Base-by-base conservation (phyloP, 352 stramenopile species). In the Aphanomyces stellatus region DNA sequence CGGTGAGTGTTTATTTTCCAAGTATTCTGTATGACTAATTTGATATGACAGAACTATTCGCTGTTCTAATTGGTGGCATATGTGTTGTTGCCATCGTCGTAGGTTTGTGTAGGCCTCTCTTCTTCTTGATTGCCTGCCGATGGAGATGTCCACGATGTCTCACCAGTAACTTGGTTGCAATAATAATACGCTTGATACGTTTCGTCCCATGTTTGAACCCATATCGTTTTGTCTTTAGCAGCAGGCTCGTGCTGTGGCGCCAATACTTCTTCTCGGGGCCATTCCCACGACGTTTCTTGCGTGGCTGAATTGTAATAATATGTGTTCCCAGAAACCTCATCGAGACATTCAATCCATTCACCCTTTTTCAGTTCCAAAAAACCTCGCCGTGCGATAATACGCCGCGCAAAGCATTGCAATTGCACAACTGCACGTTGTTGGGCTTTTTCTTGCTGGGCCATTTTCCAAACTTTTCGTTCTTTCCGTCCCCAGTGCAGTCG, bases 241-340 rank as follows among this genome's bases (percentile, higher is more conserved):
- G 69, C n/a, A n/a, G 37, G 37, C 37, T 11, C 37, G 37, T 3
- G 49, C 7, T 57, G 49, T 7, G 19, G 8, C 19, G 42, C 25
- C 17, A 17, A 37, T 13, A 24, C 24, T 3, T 17, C 42, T n/a
- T 71, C 71, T 51, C 57, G 19, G 19, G 79, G 77, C 41, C 72
- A 72, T 34, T 85, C 78, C 83, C 83, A 91, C 10, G 74, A 64
- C 33, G 80, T 84, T 57, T 76, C 70, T 53, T 73, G 68, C 2
- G 78, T 90, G 30, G 71, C 70, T 4, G 71, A 69, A 65, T 90
- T 80, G 69, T 82, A 87, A 62, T 87, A 91, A 75, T 89, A 91
- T 34, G 83, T 74, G 30, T 61, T 85, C 6, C 83, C 78, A 51
- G 75, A 89, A 6, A 53, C 63, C 48, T 90, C 81, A 62, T 91